Conservation (phyloP, 169 alveolate genomes). For the Cryptosporidium viatorum region DNA sequence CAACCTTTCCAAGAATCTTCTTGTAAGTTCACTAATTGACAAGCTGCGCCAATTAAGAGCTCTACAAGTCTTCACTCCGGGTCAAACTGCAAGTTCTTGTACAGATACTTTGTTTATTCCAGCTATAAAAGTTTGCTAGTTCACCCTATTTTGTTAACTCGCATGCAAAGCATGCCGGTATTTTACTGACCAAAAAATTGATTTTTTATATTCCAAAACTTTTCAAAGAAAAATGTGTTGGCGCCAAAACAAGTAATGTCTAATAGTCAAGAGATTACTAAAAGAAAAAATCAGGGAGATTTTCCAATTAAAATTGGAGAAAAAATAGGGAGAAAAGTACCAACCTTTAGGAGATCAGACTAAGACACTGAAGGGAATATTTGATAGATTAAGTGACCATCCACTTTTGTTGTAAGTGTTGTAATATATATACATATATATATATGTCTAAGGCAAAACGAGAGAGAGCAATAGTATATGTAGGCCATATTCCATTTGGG, state of each 20-base stretch:
- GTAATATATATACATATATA: background rate
- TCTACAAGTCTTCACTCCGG: background rate
- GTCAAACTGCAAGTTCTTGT: no score
- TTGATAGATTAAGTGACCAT: background rate
- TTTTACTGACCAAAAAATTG: no score
- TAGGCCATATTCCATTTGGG: conserved; percentile 92
- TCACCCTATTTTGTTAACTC: no score
- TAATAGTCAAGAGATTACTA: conserved; percentile 1
- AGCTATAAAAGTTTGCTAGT: background rate
- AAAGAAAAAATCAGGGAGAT: background rate
- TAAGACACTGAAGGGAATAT: background rate
- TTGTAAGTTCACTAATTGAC: no score
- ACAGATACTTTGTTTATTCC: no score
- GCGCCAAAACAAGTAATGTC: conserved; percentile 12
- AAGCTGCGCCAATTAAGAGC: background rate
- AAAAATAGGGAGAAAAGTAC: background rate
- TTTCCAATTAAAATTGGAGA: background rate
- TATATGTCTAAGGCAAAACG: conserved; percentile 42
- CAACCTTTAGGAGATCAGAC: background rate
- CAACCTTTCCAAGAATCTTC: background rate
- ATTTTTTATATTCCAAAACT: background rate
- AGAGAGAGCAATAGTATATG: conserved; percentile 84
- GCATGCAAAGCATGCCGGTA: background rate
- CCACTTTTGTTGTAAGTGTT: background rate
- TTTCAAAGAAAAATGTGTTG: background rate